Base-by-base conservation (phyloP, 2,329 filamentous ascomycete genomes). In the Pyrenophora graminea region DNA sequence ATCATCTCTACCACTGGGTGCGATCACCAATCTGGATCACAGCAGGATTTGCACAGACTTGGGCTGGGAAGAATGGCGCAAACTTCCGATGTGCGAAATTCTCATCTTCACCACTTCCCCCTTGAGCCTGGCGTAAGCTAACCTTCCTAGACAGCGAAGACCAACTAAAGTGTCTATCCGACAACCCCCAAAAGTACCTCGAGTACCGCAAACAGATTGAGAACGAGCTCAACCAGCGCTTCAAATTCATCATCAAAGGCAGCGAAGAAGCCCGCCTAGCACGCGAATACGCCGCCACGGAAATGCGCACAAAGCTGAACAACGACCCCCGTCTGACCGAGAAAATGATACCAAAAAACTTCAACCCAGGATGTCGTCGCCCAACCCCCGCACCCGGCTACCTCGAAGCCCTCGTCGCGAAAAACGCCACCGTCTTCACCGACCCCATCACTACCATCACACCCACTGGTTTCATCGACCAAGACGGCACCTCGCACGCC, bases 191-290 rank as follows among this genome's bases (percentile, higher is more conserved):
- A 32, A 75, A 75, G 34, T 78, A 79, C 44, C 69, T 78, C 25
- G 75, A 77, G 53, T 79, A 79, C 55, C 73, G 76, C 52, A 79
- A 78, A 59, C 71, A 76, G 46, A 73, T 80, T 47, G 77, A 80
- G 51, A 74, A 75, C 51, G 77, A 79, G 53, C 70, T 83, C 13
- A 83, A 82, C 52, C 75, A 77, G 39, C 73, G 78, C 5, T 83
- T 82, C 71, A 79, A 78, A 39, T 78, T 82, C 65, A 81, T 81
- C 59, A 69, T 79, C 56, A 80, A 79, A 59, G 77, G 76, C n/a
- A 76, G 73, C 6, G 49, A 72, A 43, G 77, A 79, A 67, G 77
- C 78, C 1, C 65, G 67, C 44, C 65, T 71, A 21, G 78, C 78
- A 9, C 68, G 72, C 6, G 70, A 74, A n/a, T 76, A 69, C 50